Conservation (phyloP, 805 yeast species). For the Ogataea paraovalis region DNA sequence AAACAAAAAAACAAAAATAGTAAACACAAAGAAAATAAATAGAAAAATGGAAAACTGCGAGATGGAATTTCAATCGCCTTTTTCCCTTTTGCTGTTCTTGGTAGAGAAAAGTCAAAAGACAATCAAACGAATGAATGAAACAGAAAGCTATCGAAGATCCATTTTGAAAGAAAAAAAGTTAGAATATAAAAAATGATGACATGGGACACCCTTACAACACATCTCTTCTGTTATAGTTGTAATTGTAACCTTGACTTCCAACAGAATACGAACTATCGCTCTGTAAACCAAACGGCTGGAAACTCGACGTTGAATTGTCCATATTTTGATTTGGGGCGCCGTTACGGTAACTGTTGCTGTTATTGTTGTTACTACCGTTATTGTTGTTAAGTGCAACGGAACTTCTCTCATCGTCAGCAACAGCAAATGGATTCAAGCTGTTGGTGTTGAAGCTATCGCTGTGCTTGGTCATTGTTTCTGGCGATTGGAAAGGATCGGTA, state of each 20-base stretch:
- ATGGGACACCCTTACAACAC: slow-evolving; percentile 7
- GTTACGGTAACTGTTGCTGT: slow-evolving; percentile 6
- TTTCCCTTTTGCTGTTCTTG: too few relatives aligned
- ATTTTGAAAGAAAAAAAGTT: neutral
- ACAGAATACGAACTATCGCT: neutral
- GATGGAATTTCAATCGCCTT: too few relatives aligned
- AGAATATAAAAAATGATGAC: too few relatives aligned
- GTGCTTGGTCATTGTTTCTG: slow-evolving; percentile 21
- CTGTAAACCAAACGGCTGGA: neutral
- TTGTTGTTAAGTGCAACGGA: slow-evolving; percentile 16
- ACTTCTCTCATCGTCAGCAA: slow-evolving; percentile 16
- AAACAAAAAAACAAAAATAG: too few relatives aligned
- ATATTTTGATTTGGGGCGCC: neutral
- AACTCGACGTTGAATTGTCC: neutral
- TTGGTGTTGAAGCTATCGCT: slow-evolving; percentile 11
- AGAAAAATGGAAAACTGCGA: too few relatives aligned
- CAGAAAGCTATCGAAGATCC: too few relatives aligned
- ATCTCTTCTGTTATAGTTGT: slow-evolving; percentile 16
- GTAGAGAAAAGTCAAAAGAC: too few relatives aligned
- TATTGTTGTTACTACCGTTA: slow-evolving; percentile 8
- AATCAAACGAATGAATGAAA: too few relatives aligned
- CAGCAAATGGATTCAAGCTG: slow-evolving; percentile 18
- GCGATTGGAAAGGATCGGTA: slow-evolving; percentile 26
- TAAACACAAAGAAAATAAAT: too few relatives aligned
- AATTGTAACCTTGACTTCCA: neutral